Evolutionary conservation across 2,329 filamentous ascomycete genomes (phyloP), one percentile per base, ranked within the genome.

Genomic region (Pseudogymnoascus destructans): DNA sequence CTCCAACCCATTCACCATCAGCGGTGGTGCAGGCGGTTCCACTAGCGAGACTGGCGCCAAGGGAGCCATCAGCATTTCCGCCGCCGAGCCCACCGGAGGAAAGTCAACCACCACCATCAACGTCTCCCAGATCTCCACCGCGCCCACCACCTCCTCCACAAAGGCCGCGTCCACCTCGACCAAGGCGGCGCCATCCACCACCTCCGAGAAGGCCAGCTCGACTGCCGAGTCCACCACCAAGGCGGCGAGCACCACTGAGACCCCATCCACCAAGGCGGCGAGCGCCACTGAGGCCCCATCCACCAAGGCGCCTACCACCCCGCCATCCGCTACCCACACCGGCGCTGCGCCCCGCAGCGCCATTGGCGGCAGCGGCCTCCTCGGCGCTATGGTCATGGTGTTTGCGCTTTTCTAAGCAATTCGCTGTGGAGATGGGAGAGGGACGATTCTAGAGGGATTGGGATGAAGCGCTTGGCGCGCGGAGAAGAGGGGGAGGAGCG

Each of bases 1-100:
- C 76, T 81, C 79, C 59, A 77, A 77, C 73, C 79, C 79, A 64
- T 85, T 85, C 67, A 61, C 64, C 58, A 65, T 70, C 57, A 49
- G 58, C 7, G 61, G 60, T 10, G 57, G 57, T 25, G 6, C 2
- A 7, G 25, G 25, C 25, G 25, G 25, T 25, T 25, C 25, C 25
- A 25, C 25, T 6, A n/a, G n/a, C 19, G 15, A 9, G 7, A 10
- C 9, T 10, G 36, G 10, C 17, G 36, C 10, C 9, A 15, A 38
- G 15, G 35, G 11, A 11, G 25, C 40, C 21, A 13, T 55, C 49
- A 55, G 49, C 25, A 11, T 35, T 19, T 15, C 49, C 15, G 7
- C 32, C 52, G 3, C 46, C 11, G n/a, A 13, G 19, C n/a, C 27
- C 23, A 25, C 25, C 25, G 25, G 25, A 25, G 36, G 9, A 23